Evolutionary conservation across 1,139 yeast species (phyloP), one percentile per base, ranked within the genome.

Genomic region (Candida glucosophila): DNA sequence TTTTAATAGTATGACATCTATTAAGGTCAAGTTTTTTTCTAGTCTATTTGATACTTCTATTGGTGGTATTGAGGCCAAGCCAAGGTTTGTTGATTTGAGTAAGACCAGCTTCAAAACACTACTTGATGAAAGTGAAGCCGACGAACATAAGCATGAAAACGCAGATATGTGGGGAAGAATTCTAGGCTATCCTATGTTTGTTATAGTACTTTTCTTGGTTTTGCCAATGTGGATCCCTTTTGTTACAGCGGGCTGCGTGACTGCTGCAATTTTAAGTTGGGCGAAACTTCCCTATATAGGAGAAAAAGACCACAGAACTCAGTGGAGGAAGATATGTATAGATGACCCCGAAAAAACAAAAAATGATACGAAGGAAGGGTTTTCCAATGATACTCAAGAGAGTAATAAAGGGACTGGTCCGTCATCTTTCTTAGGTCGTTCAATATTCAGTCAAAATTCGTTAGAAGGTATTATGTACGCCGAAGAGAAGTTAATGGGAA

Each of bases 161-260:
- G n/a, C n/a, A n/a, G n/a, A n/a, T n/a, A n/a, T n/a, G n/a, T n/a
- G n/a, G n/a, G n/a, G n/a, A n/a, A n/a, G n/a, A n/a, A n/a, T n/a
- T n/a, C 34, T 58, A 4, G 48, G 58, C 26, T 43, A 54, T 22
- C 30, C 48, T 3, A 47, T 65, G 2, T 41, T 63, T 8, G 26
- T 58, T 1, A 20, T 53, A 14, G 41, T 58, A 2, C 49, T 61
- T 1, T 33, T 52, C 5, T 39, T 64, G n/a, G 41, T 69, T 15
- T 32, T 69, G 4, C 76, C 79, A 0, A 30, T 73, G 12, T 64
- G 77, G 66, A 52, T 74, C 15, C 79, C 81, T 0, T 29, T 70
- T 6, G 59, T 72, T 5, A 37, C 73, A n/a, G 43, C 55, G 6
- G 57, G 64, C 1, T 62, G 70, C 28, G 34, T 59, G 1, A 23